Percentiles rank a stretch among this genome's conserved stretches.
Evolutionary conservation across 2,329 filamentous ascomycete genomes (phyloP).

Genomic region (Diaporthe longicolla): DNA sequence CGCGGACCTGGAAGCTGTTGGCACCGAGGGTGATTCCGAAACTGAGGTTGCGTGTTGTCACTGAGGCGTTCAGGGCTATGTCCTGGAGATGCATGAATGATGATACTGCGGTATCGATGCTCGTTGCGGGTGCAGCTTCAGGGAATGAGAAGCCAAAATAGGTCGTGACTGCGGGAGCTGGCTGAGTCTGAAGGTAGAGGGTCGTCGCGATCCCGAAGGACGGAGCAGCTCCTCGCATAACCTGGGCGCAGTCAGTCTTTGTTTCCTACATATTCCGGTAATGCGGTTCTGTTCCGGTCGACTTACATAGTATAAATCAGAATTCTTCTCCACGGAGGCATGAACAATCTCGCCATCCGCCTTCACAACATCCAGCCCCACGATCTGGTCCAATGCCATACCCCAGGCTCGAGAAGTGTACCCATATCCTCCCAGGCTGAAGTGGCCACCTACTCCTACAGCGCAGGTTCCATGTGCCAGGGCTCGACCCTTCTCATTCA

Average conservation of each 20-base stretch:
- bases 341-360: conserved; percentile 64
- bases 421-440: conserved; percentile 70
- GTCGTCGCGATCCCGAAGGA: conserved; percentile 7
- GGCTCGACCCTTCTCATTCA: conserved; percentile 65
- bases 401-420: conserved; percentile 72
- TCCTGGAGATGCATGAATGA: conserved; percentile 10
- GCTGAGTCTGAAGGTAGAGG: not conserved
- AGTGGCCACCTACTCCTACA: conserved; percentile 69
- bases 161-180: not conserved
- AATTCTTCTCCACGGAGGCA: conserved; percentile 62
- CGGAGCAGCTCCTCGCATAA: conserved; percentile 1
- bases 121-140: not conserved
- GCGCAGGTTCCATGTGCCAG: conserved; percentile 73
- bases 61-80: not conserved
- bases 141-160: conserved; percentile 20
- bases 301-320: conserved; percentile 68
- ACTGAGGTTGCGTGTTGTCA: not conserved
- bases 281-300: not conserved
- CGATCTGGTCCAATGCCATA: conserved; percentile 66
- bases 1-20: not conserved
- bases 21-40: conserved; percentile 9
- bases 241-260: not conserved
- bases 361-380: conserved; percentile 69
- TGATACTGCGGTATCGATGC: not conserved
- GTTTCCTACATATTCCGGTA: fast-evolving